Evolutionary conservation across 2,329 filamentous ascomycete genomes (phyloP).

Genomic region (Aspergillus eucalypticola): DNA sequence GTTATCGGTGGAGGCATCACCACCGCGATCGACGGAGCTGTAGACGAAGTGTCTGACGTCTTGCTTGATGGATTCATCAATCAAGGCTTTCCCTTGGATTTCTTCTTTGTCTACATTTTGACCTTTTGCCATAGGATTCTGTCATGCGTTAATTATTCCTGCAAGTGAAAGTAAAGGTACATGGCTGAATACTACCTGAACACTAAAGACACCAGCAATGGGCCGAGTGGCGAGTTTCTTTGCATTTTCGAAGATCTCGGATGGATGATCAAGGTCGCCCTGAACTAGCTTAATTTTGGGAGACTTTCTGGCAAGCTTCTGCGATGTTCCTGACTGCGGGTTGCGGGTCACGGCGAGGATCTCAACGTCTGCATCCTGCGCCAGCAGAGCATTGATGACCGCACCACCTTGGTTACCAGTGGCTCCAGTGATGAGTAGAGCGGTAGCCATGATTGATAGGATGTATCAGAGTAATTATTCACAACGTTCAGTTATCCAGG

Average conservation of each 20-base stretch:
- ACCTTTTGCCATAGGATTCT: conserved; percentile 2
- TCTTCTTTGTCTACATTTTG: conserved; percentile 40
- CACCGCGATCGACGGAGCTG: conserved; percentile 64
- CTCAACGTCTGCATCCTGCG: conserved; percentile 14
- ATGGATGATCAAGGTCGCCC: conserved; percentile 57
- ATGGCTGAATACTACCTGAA: conserved; percentile 48
- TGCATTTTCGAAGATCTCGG: conserved; percentile 53
- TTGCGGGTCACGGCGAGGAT: conserved; percentile 19
- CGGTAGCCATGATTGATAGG: conserved; percentile 7
- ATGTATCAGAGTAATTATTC: background rate
- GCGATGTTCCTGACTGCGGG: conserved; percentile 35
- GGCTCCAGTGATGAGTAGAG: conserved; percentile 16
- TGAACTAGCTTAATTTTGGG: conserved; percentile 57
- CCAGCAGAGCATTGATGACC: conserved; percentile 12
- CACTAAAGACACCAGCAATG: conserved; percentile 64
- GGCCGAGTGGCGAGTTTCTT: conserved; percentile 36
- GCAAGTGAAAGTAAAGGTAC: no score
- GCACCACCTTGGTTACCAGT: conserved; percentile 18
- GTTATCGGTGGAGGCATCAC: conserved; percentile 53
- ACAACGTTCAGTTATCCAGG: background rate
- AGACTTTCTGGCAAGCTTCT: conserved; percentile 50
- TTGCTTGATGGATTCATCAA: conserved; percentile 58
- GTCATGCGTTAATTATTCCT: background rate
- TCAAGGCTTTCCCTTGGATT: conserved; percentile 58
- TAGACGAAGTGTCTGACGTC: conserved; percentile 65